Conservation (phyloP, 495 filamentous ascomycete species). For the Tuber microsphaerosporum region DNA sequence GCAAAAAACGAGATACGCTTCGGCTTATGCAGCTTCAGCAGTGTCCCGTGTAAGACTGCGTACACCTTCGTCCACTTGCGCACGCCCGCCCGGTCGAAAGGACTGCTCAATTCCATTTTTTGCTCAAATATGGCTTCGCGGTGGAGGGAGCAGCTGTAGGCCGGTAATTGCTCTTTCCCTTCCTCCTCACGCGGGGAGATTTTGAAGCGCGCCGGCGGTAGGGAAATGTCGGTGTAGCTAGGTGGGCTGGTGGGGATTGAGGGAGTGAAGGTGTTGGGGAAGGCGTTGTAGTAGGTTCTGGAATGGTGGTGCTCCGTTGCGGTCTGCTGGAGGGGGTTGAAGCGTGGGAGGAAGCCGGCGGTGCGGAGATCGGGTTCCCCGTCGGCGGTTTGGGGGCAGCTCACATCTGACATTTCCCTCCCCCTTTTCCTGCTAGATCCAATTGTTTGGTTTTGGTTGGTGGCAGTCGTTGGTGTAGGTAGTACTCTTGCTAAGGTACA, state of each 20-base stretch:
- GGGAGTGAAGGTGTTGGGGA: conserved; percentile 16
- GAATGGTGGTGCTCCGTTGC: conserved; percentile 27
- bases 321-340: conserved; percentile 17
- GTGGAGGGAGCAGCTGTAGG: conserved; percentile 52
- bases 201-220: conserved; percentile 38
- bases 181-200: conserved; percentile 46
- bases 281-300: conserved; percentile 26
- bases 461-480: background rate
- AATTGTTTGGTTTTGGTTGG: conserved; percentile 1
- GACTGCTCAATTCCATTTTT: conserved; percentile 55
- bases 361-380: conserved; percentile 26
- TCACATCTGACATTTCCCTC: background rate
- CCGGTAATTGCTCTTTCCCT: conserved; percentile 47
- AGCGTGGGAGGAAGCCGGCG: conserved; percentile 26
- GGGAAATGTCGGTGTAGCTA: conserved; percentile 32
- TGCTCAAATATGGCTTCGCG: conserved; percentile 50
- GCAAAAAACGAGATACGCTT: conserved; percentile 42
- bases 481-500: background rate
- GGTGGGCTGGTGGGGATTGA: conserved; percentile 21
- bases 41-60: conserved; percentile 55
- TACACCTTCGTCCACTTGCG: conserved; percentile 54
- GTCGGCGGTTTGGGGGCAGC: conserved; percentile 9
- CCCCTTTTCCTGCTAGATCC: background rate
- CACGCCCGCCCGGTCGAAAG: conserved; percentile 50
- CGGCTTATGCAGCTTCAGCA: conserved; percentile 52